phyloP scores from a whole-genome alignment of 2,329 filamentous ascomycete genomes.

The Fusarium sp. region DNA sequence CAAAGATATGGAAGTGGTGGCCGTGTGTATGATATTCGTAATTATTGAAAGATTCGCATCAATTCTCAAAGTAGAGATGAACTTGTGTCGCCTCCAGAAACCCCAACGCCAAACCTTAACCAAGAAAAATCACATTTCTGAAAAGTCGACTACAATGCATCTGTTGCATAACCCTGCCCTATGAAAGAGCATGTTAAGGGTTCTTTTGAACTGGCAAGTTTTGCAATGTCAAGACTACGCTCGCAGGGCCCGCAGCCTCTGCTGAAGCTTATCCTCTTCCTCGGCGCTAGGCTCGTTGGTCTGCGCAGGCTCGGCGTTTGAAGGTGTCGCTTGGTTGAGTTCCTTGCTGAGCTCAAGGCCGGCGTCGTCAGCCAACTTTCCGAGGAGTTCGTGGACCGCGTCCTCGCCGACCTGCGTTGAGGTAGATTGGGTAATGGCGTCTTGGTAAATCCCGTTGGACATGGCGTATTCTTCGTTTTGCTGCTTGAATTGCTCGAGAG shows the following conservation, averaged over 20 bases:
- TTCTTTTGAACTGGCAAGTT: neutral
- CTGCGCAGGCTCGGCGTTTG: conserved; percentile 69
- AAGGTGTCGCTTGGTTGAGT: conserved; percentile 69
- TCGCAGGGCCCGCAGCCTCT: conserved; percentile 67
- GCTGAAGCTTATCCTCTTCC: conserved; percentile 80
- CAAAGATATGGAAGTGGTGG: neutral
- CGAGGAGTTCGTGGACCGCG: conserved; percentile 87
- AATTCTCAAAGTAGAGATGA: conserved; percentile 24
- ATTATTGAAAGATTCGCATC: conserved; percentile 15
- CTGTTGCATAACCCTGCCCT: neutral
- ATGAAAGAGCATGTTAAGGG: neutral
- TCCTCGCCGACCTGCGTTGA: conserved; percentile 80
- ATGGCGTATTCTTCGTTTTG: conserved; percentile 75
- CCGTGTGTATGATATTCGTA: conserved; percentile 21
- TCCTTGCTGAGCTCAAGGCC: conserved; percentile 85
- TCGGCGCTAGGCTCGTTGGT: conserved; percentile 78
- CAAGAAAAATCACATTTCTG: conserved; percentile 23
- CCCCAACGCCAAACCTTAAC: conserved; percentile 45
- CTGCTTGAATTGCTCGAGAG: conserved; percentile 70
- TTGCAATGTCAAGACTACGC: conserved; percentile 53
- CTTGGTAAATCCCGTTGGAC: conserved; percentile 82
- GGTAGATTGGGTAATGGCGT: conserved; percentile 83
- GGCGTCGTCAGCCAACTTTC: conserved; percentile 87
- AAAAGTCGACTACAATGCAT: conserved; percentile 9
- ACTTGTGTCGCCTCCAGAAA: conserved; percentile 30